phyloP scores from a whole-genome alignment of 192 early-diverging fungal genomes.

The Mortierella hygrophila region DNA sequence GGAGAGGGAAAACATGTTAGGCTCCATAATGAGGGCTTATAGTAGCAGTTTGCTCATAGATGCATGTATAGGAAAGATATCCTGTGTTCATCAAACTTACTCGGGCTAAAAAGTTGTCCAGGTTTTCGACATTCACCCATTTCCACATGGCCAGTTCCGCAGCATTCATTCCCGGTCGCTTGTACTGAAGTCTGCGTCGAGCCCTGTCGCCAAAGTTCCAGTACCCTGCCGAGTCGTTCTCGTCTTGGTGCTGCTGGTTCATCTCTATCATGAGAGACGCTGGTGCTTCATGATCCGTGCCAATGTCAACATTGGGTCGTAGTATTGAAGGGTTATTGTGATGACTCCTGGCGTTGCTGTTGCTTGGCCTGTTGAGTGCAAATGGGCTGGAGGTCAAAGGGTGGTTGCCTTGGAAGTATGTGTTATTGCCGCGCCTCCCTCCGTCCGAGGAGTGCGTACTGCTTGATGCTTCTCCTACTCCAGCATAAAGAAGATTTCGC shows the following conservation, averaged over 20 bases:
- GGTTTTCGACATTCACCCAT: slow-evolving; percentile 88
- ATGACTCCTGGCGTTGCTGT: neutral
- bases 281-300: slow-evolving; percentile 69
- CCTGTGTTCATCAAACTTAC: slow-evolving; percentile 19
- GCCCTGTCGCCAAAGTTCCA: slow-evolving; percentile 44
- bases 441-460: neutral
- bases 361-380: slow-evolving; percentile 7
- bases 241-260: slow-evolving; percentile 45
- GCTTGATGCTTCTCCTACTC: neutral
- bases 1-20: neutral
- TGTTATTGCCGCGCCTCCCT: neutral
- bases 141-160: slow-evolving; percentile 78
- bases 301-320: slow-evolving; percentile 26
- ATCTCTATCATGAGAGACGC: slow-evolving; percentile 75
- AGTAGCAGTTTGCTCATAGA: neutral
- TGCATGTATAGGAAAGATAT: neutral
- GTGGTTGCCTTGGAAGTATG: slow-evolving; percentile 15
- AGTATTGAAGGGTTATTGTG: neutral
- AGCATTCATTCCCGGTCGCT: slow-evolving; percentile 58
- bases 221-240: slow-evolving; percentile 23
- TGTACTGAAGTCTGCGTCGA: slow-evolving; percentile 31
- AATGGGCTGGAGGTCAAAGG: slow-evolving; percentile 10
- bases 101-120: slow-evolving; percentile 84
- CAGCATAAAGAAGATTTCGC: slow-evolving; percentile 21
- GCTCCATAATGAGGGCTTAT: neutral